Evolutionary conservation across 2,329 filamentous ascomycete genomes (phyloP).

Genomic region (Sclerotinia glacialis): DNA sequence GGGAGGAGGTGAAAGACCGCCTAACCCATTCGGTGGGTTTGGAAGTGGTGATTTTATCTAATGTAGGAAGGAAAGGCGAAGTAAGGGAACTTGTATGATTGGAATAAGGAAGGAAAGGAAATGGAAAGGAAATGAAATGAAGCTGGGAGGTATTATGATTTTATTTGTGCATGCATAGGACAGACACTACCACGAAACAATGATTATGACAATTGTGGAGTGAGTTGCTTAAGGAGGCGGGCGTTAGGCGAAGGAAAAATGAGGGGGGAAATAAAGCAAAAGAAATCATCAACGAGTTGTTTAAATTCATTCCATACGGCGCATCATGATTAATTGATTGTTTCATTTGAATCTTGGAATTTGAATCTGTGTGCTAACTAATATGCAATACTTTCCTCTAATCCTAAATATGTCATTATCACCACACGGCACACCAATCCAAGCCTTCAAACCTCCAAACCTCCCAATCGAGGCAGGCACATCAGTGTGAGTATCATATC

Average conservation of each 20-base stretch:
- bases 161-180: not conserved
- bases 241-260: not conserved
- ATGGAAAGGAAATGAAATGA: not conserved
- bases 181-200: not conserved
- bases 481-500: no score
- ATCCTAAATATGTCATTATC: no score
- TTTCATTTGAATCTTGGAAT: no score
- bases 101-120: not conserved
- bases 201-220: not conserved
- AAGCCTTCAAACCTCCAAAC: not conserved
- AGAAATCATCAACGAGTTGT: no score
- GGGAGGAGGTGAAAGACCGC: slow-evolving; percentile 46
- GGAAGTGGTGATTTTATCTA: slow-evolving; percentile 55
- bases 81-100: not conserved
- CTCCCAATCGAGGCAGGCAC: not conserved
- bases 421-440: not conserved
- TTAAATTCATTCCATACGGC: no score
- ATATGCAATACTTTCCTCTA: no score
- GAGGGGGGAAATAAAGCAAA: not conserved
- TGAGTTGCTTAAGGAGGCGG: not conserved
- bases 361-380: no score
- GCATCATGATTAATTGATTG: no score
- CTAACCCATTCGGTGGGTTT: slow-evolving; percentile 60
- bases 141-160: not conserved
- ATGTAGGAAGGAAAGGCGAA: not conserved